Base-by-base conservation (phyloP, 73 alveolate species). In the Durusdinium trenchii region DNA sequence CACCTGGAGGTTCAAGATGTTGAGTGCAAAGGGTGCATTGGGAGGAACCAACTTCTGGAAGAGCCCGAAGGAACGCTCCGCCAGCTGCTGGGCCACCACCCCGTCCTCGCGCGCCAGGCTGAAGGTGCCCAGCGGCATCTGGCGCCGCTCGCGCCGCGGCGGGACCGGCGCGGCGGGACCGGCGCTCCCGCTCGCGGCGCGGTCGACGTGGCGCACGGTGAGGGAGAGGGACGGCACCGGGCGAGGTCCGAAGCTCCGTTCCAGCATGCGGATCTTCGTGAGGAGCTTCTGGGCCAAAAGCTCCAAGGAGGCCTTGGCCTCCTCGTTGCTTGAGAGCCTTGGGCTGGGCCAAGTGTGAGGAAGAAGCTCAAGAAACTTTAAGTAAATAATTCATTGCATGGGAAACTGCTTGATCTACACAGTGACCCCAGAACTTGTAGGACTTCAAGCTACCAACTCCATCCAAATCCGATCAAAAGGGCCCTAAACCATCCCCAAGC, bases 71-170 rank as follows among this genome's bases (percentile, higher is more conserved):
- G 76, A 73, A 18, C 94, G 48, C 12, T 84, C 76, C n/a, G 94
- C 94, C 78, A 84, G 76, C 9, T 51, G 94, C 51, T 51, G 51
- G 48, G 94, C 50, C 51, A 51, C 48, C 38, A 84, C 42, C 75
- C n/a, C 71, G 91, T 81, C 91, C 48, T 35, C 50, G 2, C 0
- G 76, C 3, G 94, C 50, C 14, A 48, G 36, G 90, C 62, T 47
- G 86, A 90, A 90, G 71, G 86, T 42, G 30, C 96, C 98, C 47
- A 91, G 98, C 78, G 46, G 98, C 75, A 69, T 69, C 89, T 91
- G 98, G 40, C 69, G 64, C 82, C 98, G 76, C 50, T 78, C 98
- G 48, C 89, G 20, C 47, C 98, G 98, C 23, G 96, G 78, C 64
- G 64, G 28, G 64, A 20, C 28, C 94, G 48, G 76, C 20, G 75